Percentiles rank a stretch among this genome's conserved stretches.
These are phyloP conservation scores for Ulmus americana DNA, from an alignment of 331 rosid genomes.

Conservation along the genomic window DNA sequence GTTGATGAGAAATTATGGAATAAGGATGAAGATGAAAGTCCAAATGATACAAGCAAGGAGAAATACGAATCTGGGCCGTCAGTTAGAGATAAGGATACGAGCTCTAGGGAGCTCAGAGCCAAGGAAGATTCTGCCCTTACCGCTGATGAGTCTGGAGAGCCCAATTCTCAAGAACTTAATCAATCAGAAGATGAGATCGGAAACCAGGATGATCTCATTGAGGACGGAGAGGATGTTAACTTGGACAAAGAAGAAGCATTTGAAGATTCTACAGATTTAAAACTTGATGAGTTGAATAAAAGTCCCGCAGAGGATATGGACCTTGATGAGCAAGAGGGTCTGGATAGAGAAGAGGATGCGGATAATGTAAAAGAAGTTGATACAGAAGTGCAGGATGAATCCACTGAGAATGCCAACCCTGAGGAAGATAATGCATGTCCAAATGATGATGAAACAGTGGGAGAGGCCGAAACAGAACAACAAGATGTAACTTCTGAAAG, in stretches of 20 bases:
- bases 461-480: constrained; percentile 45
- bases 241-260: constrained; percentile 53
- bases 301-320: constrained; percentile 45
- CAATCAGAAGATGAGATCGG: constrained; percentile 46
- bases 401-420: constrained; percentile 30
- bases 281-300: constrained; percentile 51
- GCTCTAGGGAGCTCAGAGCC: constrained; percentile 70
- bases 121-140: constrained; percentile 47
- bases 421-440: constrained; percentile 43
- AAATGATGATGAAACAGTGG: constrained; percentile 64
- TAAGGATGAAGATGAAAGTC: constrained; percentile 65
- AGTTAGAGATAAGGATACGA: constrained; percentile 45
- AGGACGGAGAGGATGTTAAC: constrained; percentile 45
- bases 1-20: constrained; percentile 66
- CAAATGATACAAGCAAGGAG: constrained; percentile 31
- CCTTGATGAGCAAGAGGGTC: constrained; percentile 38
- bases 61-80: constrained; percentile 72
- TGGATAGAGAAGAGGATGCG: constrained; percentile 33
- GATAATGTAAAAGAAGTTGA: constrained; percentile 49
- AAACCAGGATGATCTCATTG: constrained; percentile 37
- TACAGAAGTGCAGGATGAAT: constrained; percentile 35
- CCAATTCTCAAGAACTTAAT: constrained; percentile 39
- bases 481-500: constrained; percentile 37
- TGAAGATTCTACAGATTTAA: constrained; percentile 47
- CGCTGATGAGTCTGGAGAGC: constrained; percentile 43